Base-by-base conservation (phyloP, 2,329 filamentous ascomycete species). In the Fusarium foetens region DNA sequence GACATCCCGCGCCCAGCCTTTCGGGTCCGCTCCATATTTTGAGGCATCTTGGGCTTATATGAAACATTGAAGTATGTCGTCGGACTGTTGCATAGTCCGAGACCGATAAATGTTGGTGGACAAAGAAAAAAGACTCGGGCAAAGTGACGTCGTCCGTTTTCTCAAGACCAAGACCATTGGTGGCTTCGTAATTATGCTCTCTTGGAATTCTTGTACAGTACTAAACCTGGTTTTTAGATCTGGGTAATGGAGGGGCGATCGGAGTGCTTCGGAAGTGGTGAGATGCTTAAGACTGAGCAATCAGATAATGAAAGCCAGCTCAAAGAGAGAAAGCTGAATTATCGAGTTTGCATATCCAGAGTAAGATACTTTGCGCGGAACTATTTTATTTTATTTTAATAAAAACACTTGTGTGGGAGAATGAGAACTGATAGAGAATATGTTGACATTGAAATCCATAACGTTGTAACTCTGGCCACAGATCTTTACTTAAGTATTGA, bases 241-340 rank as follows among this genome's bases (percentile, higher is more conserved):
- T 72, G 45, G 43, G 53, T 36, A 48, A 72, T 36, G 39, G 53
- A 72, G 57, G 57, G 60, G 16, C 48, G 66, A 67, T 73, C 61
- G 53, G 36, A 52, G 51, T 46, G 33, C 36, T 55, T 42, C n/a
- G 27, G 36, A 45, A 31, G 51, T 63, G 66, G 45, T 70, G 52
- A 70, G 70, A 73, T 60, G 70, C 62, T 72, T 39, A 58, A 35
- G 49, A 73, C 48, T 67, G 49, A 57, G 65, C 29, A n/a, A 59
- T 67, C 45, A 66, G 54, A 63, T 60, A 58, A 54, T 63, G 8
- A 39, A 53, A 54, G 35, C 23, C 36, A 41, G 45, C 49, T 51
- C 5, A 31, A 54, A 17, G 49, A 63, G 33, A 41, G 46, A 57
- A 55, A 27, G 31, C 21, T 35, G 25, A 43, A 42, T 16, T 10